Evolutionary conservation across 345 rosid species (phyloP).

Genomic region (Noccaea caerulescens): DNA sequence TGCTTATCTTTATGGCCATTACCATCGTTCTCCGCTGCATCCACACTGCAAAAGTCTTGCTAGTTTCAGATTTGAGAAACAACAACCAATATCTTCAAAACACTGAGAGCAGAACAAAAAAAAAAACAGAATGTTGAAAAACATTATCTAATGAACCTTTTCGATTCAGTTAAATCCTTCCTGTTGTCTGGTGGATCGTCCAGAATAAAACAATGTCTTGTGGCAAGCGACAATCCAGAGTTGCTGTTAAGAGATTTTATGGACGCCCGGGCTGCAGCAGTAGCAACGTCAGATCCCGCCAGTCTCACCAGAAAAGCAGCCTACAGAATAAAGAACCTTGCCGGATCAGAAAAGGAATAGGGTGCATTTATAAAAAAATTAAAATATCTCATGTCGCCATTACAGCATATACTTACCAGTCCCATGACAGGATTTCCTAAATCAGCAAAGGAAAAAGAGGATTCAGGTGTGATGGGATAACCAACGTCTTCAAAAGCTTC

Average conservation of each 20-base stretch:
- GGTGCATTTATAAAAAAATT: constrained; percentile 1
- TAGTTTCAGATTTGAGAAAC: constrained; percentile 41
- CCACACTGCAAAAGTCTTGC: constrained; percentile 56
- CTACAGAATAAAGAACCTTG: constrained; percentile 48
- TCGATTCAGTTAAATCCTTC: constrained; percentile 55
- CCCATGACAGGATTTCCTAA: constrained; percentile 99
- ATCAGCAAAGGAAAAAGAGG: constrained; percentile 77
- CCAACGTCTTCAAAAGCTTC: constrained; percentile 95
- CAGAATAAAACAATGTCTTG: constrained; percentile 85
- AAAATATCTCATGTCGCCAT: not conserved
- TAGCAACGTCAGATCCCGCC: constrained; percentile 69
- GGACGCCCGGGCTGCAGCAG: constrained; percentile 73
- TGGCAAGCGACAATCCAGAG: constrained; percentile 72
- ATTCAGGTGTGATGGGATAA: constrained; percentile 63
- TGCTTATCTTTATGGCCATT: constrained; percentile 49
- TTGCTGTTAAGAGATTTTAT: constrained; percentile 62
- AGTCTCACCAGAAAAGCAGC: constrained; percentile 73
- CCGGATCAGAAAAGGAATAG: constrained; percentile 24
- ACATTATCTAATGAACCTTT: constrained; percentile 51
- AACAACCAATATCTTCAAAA: constrained; percentile 29
- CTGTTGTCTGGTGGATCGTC: constrained; percentile 81
- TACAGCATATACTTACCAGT: constrained; percentile 64
- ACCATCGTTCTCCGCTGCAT: constrained; percentile 47
- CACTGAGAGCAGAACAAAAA: constrained; percentile 19
- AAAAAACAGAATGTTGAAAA: constrained; percentile 6